Conservation (phyloP, 257 asterid species). For the Verbena officinalis region DNA sequence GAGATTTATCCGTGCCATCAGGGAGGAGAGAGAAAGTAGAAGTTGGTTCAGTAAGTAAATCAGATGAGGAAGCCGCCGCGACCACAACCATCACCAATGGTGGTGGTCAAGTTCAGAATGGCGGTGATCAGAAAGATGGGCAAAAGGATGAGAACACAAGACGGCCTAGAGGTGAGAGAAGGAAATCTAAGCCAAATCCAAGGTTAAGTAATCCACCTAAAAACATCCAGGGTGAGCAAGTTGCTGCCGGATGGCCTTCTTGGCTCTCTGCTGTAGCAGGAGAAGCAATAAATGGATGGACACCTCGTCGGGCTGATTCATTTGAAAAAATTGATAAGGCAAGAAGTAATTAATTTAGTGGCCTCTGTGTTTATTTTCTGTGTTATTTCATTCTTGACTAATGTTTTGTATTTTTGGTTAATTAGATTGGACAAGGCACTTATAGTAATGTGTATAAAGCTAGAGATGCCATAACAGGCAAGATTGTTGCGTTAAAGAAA, state of each 20-base stretch:
- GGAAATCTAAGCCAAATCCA: constrained; percentile 79
- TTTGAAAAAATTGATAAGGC: constrained; percentile 87
- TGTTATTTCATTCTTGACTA: constrained; percentile 19
- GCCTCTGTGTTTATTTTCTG: constrained; percentile 6
- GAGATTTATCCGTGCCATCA: constrained; percentile 48
- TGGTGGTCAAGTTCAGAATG: constrained; percentile 53
- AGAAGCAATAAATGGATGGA: constrained; percentile 88
- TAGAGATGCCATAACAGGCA: constrained; percentile 65
- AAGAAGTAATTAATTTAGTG: constrained; percentile 27
- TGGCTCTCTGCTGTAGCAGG: constrained; percentile 93
- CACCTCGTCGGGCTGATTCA: constrained; percentile 84
- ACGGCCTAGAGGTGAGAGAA: constrained; percentile 56
- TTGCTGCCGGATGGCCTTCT: constrained; percentile 93
- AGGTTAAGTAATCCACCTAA: constrained; percentile 83
- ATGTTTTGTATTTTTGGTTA: constrained; percentile 25
- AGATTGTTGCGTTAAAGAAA: constrained; percentile 77
- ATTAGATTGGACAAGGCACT: constrained; percentile 93
- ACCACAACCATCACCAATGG: too few relatives aligned
- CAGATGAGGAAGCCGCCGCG: constrained; percentile 38
- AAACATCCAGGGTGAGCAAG: constrained; percentile 82
- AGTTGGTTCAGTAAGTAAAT: constrained; percentile 48
- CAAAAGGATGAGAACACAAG: constrained; percentile 45
- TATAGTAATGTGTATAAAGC: constrained; percentile 90
- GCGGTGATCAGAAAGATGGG: constrained; percentile 51
- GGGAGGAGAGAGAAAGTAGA: constrained; percentile 69